phyloP scores from a whole-genome alignment of 2,329 filamentous ascomycete species.

The Aureobasidium musti region DNA sequence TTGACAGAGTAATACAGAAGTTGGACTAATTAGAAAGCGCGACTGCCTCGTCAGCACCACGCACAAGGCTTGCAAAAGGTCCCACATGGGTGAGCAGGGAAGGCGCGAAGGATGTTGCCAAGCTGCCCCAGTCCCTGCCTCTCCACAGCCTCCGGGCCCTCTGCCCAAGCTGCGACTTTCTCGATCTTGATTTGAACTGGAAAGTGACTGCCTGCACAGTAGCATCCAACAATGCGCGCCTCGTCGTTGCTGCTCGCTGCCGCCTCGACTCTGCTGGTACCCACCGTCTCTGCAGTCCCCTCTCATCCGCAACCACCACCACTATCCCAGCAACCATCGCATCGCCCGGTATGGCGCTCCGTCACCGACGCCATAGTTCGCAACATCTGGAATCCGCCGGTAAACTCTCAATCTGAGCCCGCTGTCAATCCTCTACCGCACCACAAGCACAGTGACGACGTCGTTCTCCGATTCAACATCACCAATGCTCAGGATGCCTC shows the following conservation, averaged over 20 bases:
- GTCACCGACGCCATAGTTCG: slow-evolving; percentile 31
- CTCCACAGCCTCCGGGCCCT: slow-evolving; percentile 7
- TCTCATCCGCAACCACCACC: slow-evolving; percentile 23
- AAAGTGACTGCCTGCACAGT: slow-evolving; percentile 5
- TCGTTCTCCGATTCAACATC: slow-evolving; percentile 89
- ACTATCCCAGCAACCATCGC: slow-evolving; percentile 10
- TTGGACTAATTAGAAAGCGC: background rate
- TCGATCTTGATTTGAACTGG: background rate
- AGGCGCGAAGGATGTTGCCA: slow-evolving; percentile 19
- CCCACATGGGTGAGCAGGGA: slow-evolving; percentile 3
- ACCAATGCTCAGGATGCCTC: slow-evolving; percentile 66
- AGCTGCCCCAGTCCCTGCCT: slow-evolving; percentile 11
- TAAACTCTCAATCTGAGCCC: background rate
- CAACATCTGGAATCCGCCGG: slow-evolving; percentile 30
- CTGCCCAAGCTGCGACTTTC: slow-evolving; percentile 14
- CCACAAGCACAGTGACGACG: slow-evolving; percentile 59
- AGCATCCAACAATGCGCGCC: slow-evolving; percentile 23
- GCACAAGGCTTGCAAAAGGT: slow-evolving; percentile 21
- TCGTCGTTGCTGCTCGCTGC: slow-evolving; percentile 16
- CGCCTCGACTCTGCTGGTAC: slow-evolving; percentile 10
- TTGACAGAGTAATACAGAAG: background rate
- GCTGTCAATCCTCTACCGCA: slow-evolving; percentile 32
- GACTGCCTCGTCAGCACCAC: slow-evolving; percentile 22
- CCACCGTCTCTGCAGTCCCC: slow-evolving; percentile 27
- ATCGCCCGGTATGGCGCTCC: slow-evolving; percentile 31